Evolutionary conservation across 1,139 yeast species (phyloP).

Genomic region (Zygosaccharomyces pseudobailii): DNA sequence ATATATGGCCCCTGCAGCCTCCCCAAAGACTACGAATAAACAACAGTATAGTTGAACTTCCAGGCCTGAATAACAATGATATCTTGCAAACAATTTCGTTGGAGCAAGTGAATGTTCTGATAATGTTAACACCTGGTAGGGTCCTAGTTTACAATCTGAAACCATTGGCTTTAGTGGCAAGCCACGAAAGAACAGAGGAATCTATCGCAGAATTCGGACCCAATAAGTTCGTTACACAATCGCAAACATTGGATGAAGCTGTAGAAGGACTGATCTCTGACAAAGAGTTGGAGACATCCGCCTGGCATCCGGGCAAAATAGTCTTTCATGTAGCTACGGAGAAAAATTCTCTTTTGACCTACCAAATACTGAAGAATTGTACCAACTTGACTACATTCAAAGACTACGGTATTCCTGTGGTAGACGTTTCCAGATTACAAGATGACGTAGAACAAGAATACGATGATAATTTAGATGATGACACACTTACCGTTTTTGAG

Average conservation of each 20-base stretch:
- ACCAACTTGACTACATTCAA: constrained; percentile 22
- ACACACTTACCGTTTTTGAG: constrained; percentile 40
- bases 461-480: constrained; percentile 34
- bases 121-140: constrained; percentile 28
- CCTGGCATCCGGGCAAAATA: constrained; percentile 21
- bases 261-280: constrained; percentile 21
- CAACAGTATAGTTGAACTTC: constrained; percentile 3
- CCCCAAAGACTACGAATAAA: constrained; percentile 23
- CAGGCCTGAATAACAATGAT: constrained; percentile 13
- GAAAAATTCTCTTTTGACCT: constrained; percentile 28
- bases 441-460: constrained; percentile 22
- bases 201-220: constrained; percentile 39
- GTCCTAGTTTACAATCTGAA: constrained; percentile 31
- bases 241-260: constrained; percentile 17
- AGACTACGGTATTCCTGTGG: constrained; percentile 30
- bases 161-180: constrained; percentile 40
- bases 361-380: constrained; percentile 26
- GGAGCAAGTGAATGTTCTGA: constrained; percentile 23
- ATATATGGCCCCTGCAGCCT: constrained; percentile 28
- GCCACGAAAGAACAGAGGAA: constrained; percentile 38
- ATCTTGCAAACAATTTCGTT: constrained; percentile 20
- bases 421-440: constrained; percentile 14
- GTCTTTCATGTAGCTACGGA: constrained; percentile 29
- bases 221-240: constrained; percentile 30
- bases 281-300: constrained; percentile 12